Percentiles rank a stretch among this genome's conserved stretches.
Conservation (phyloP, 768 basidiomycete species). For the Termitomyces sp. region DNA sequence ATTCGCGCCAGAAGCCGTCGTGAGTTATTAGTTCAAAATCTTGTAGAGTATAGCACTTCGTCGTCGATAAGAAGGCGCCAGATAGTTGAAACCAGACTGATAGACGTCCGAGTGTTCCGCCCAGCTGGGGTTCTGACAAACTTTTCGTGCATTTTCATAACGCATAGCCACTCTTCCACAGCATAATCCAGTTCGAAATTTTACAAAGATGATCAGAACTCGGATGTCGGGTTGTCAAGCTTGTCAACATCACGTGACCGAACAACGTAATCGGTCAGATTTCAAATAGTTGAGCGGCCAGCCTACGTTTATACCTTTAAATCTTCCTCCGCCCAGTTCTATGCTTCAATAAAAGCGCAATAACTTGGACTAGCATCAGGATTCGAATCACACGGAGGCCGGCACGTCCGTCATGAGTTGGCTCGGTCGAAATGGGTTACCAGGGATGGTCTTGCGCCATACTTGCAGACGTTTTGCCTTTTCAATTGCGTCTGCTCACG, state of each 20-base stretch:
- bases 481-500: not conserved
- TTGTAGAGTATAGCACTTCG: not conserved
- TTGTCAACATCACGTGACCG: not conserved
- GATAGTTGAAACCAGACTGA: not conserved
- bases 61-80: not conserved
- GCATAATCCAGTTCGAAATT: too few relatives aligned
- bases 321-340: not conserved
- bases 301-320: not conserved
- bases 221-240: too few relatives aligned
- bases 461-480: constrained; percentile 12
- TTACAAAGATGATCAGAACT: too few relatives aligned
- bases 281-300: constrained; percentile 4
- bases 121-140: too few relatives aligned
- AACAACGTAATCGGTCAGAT: constrained; percentile 9
- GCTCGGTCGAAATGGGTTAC: constrained; percentile 15
- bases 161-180: too few relatives aligned
- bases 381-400: not conserved
- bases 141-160: too few relatives aligned
- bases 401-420: constrained; percentile 16
- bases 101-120: too few relatives aligned
- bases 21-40: not conserved
- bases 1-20: not conserved
- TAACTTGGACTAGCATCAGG: not conserved
- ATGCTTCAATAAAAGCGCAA: constrained; percentile 1
- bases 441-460: constrained; percentile 8